Evolutionary conservation across 2,329 filamentous ascomycete species (phyloP), one percentile per base, ranked within the genome.

Genomic region (Colletotrichum camelliae): DNA sequence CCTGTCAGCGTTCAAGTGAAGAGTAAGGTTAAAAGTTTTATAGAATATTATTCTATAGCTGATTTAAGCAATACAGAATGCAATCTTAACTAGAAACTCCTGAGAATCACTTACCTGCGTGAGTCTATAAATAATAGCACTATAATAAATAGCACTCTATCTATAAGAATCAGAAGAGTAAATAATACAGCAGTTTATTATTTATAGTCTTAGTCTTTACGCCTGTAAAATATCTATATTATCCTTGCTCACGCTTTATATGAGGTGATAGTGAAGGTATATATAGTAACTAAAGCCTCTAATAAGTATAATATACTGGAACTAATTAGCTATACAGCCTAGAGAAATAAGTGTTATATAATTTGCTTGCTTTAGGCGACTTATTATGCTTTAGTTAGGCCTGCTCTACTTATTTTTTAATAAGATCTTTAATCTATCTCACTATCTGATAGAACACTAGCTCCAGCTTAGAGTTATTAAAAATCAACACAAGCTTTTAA

Each of bases 261-360:
- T 72, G 0, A 87, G 67, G 1, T 70, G 70, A 4, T 76, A 57
- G 18, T 75, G 77, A 1, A 87, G 74, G 7, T 83, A 85, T 0
- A 67, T 52, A 13, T 79, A 83, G 2, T 82, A 77, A 0, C 86
- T 85, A 10, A 87, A 84, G 0, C 86, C 86, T 0, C 86, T 86
- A 0, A 84, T 85, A 0, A 87, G 79, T 2, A 86, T 79, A 6
- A 87, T 70, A 29, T 82, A 84, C 86, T 87, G 9, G 21, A 12
- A 6, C 4, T 10, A 76, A 48, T 16, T 4, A 7, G 31, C 7
- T 12, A 37, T 18, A 2, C 3, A 15, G 18, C 27, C 31, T 16
- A 10, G 52, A 21, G 16, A 5, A 15, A 58, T 6, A 16, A 12
- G 65, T 55, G 1, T 2, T 24, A 16, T 10, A 39, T 27, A 67